Evolutionary conservation across 176 grass and related monocot genomes (phyloP), one percentile per base, ranked within the genome.

Genomic region (Oryza australiensis): DNA sequence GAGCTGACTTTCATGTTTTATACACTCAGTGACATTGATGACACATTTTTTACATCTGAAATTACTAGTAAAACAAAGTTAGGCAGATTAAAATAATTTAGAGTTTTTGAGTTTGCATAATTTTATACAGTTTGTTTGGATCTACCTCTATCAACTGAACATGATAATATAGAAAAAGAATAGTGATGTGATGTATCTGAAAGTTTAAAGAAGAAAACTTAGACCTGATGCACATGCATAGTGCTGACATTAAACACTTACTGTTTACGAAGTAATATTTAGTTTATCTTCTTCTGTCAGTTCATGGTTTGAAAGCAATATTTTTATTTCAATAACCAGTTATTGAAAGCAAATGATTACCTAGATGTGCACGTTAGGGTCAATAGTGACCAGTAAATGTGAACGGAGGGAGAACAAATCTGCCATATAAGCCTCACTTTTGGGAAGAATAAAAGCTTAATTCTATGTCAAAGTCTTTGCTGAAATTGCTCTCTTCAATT

Each of bases 121-220:
- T 78, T 83, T 77, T 24, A 74, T 78, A 40, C n/a, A 73, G 0
- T 41, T 86, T 78, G 5, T 68, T 63, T 69, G 68, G 74, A 78
- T 82, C 59, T 72, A 23, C 77, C 64, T 38, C 64, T 83, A 79
- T 74, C 68, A 68, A 22, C 40, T 64, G 23, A 37, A 46, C 71
- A 26, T 60, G 77, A 45, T 75, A 81, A 76, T 59, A 69, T 87
- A 69, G 18, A 55, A 30, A 81, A 79, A 24, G n/a, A 55, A 83
- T 14, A 16, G 27, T 12, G 72, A 62, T 62, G 37, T 48, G 63
- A 84, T 74, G 22, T 68, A 66, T 78, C 72, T 4, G 57, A 22
- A 62, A 63, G 37, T 77, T 57, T 34, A 64, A 65, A 65, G 22
- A 18, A 10, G 14, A 70, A 42, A 18, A 7, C 34, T 32, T 66